Percentiles rank a stretch among this genome's conserved stretches.
Evolutionary conservation across 495 filamentous ascomycete species (phyloP).

Genomic region (Penicillium nucicola): DNA sequence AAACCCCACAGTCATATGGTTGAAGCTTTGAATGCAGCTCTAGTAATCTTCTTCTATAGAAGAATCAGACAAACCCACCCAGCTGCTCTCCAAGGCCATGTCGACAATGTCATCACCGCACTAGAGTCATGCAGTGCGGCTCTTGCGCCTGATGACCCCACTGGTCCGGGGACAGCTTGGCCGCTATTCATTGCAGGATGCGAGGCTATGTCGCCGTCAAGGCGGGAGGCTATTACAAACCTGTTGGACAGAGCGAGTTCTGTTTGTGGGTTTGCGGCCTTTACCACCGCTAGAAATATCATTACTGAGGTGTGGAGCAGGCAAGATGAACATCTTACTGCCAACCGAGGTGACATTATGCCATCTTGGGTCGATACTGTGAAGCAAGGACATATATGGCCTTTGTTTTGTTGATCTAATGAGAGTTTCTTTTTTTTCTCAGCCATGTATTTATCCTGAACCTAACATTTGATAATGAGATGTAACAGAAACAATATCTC

Average conservation of each 20-base stretch:
- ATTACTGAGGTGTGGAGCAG: constrained; percentile 27
- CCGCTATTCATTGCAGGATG: constrained; percentile 35
- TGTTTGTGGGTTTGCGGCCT: constrained; percentile 21
- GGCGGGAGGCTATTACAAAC: constrained; percentile 18
- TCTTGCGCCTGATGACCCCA: constrained; percentile 8
- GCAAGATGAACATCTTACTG: constrained; percentile 27
- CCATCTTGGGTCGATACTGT: constrained; percentile 30
- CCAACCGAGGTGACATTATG: constrained; percentile 19
- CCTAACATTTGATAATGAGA: not conserved
- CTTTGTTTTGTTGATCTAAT: constrained; percentile 23
- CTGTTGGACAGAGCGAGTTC: constrained; percentile 25
- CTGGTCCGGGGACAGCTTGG: constrained; percentile 31
- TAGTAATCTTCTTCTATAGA: constrained; percentile 35
- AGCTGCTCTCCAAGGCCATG: constrained; percentile 27
- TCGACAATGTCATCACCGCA: constrained; percentile 29
- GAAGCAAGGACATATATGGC: constrained; percentile 26
- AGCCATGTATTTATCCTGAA: not conserved
- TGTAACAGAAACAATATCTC: too few relatives aligned
- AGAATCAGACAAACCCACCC: constrained; percentile 30
- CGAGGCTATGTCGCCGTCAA: constrained; percentile 22
- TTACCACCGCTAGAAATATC: constrained; percentile 21
- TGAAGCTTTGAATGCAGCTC: constrained; percentile 25
- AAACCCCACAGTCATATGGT: constrained; percentile 23
- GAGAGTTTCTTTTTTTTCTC: not conserved
- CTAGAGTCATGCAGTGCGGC: constrained; percentile 20